Evolutionary conservation across 1,284 basidiomycete genomes (phyloP).

Genomic region (Moesziomyces sp.): DNA sequence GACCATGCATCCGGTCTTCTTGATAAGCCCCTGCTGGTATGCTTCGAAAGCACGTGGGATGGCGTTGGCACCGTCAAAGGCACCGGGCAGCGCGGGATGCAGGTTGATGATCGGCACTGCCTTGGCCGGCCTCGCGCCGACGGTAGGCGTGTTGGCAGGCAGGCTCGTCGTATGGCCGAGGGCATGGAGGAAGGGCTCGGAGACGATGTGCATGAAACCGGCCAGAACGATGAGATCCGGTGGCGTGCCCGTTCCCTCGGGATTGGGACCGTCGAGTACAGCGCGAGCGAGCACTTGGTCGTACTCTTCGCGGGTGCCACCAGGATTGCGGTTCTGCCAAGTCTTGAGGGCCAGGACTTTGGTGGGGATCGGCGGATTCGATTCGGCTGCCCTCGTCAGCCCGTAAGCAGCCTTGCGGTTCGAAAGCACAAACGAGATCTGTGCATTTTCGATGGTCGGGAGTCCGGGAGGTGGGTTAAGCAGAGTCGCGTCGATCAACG

Average conservation of each 20-base stretch:
- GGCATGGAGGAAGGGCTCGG: slow-evolving; percentile 70
- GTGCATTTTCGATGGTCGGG: slow-evolving; percentile 69
- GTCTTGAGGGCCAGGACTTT: slow-evolving; percentile 85
- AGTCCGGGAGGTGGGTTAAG: slow-evolving; percentile 71
- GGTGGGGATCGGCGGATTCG: slow-evolving; percentile 79
- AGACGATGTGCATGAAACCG: slow-evolving; percentile 96
- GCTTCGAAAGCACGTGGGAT: slow-evolving; percentile 90
- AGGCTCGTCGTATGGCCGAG: slow-evolving; percentile 56
- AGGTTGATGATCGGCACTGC: slow-evolving; percentile 92
- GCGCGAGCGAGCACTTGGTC: slow-evolving; percentile 83
- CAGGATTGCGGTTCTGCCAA: slow-evolving; percentile 78
- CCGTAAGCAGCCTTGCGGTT: slow-evolving; percentile 93
- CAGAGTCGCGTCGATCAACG: slow-evolving; percentile 87
- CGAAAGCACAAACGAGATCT: slow-evolving; percentile 86
- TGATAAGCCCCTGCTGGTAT: slow-evolving; percentile 75
- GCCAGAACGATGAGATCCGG: slow-evolving; percentile 92
- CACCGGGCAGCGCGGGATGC: slow-evolving; percentile 92
- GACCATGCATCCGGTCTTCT: slow-evolving; percentile 85
- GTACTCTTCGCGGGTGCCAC: slow-evolving; percentile 83
- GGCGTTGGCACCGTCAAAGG: slow-evolving; percentile 92
- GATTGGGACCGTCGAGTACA: slow-evolving; percentile 71
- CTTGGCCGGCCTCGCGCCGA: slow-evolving; percentile 48
- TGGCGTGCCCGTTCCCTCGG: slow-evolving; percentile 27
- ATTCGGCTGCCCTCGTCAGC: slow-evolving; percentile 80
- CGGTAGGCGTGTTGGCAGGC: slow-evolving; percentile 32